Evolutionary conservation across 176 grass and related monocot genomes (phyloP).

Genomic region (Zoysia japonica): DNA sequence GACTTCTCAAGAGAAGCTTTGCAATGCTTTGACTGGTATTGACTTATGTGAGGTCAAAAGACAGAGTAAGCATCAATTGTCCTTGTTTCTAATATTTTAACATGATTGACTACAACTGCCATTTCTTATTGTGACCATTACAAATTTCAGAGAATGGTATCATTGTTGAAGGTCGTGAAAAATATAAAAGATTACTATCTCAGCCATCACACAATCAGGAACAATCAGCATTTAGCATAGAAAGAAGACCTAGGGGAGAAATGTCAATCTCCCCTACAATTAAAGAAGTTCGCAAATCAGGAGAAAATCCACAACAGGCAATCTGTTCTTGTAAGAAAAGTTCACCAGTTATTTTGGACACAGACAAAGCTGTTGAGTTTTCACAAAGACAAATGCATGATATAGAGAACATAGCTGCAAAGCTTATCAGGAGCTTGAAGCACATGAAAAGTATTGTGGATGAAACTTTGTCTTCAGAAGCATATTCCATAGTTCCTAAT

Average conservation of each 20-base stretch:
- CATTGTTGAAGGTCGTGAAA: constrained; percentile 24
- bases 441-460: constrained; percentile 80
- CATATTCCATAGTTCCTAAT: constrained; percentile 57
- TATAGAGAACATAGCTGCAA: constrained; percentile 77
- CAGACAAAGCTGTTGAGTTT: constrained; percentile 81
- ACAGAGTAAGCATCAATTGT: constrained; percentile 46
- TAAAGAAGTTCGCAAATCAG: constrained; percentile 60
- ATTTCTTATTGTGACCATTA: constrained; percentile 17
- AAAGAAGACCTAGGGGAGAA: constrained; percentile 38
- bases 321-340: constrained; percentile 58
- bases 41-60: constrained; percentile 47
- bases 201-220: too few species aligned
- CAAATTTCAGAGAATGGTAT: constrained; percentile 28
- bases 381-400: constrained; percentile 90
- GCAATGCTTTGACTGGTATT: constrained; percentile 57
- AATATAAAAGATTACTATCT: too few species aligned
- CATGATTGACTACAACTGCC: not conserved
- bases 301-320: constrained; percentile 32
- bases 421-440: constrained; percentile 83
- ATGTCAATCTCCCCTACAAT: constrained; percentile 21
- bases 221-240: constrained; percentile 31
- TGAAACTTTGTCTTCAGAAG: constrained; percentile 61
- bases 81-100: constrained; percentile 19
- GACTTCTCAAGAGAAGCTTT: constrained; percentile 56
- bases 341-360: constrained; percentile 56